Conservation (phyloP, 345 rosid species). For the Rhizophora apiculata region DNA sequence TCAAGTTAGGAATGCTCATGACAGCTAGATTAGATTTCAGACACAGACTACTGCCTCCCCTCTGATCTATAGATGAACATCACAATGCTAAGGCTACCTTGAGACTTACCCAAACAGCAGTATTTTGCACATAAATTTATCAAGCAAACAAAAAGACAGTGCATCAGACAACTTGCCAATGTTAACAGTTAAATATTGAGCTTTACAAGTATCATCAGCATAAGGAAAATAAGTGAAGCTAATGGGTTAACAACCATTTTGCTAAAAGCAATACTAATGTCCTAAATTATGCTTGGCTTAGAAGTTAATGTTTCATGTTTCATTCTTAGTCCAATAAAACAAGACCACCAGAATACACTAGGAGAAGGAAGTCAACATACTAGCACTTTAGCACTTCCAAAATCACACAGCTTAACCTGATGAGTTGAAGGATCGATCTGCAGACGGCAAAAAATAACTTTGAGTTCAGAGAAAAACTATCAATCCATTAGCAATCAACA, state of each 20-base stretch:
- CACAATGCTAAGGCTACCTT: no score
- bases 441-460: slow-evolving; percentile 17
- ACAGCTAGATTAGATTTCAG: no score
- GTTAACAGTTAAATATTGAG: no score
- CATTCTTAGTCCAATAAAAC: neutral
- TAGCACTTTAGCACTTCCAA: slow-evolving; percentile 90
- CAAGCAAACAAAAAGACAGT: no score
- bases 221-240: neutral
- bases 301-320: no score
- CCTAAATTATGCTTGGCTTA: neutral
- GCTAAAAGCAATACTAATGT: neutral
- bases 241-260: neutral
- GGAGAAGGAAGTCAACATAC: slow-evolving; percentile 35
- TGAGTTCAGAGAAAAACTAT: slow-evolving; percentile 9
- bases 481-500: neutral
- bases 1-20: no score
- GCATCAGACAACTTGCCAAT: no score
- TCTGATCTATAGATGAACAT: no score
- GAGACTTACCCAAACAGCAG: no score
- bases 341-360: neutral
- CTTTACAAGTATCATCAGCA: no score
- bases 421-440: slow-evolving; percentile 84
- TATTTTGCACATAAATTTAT: no score
- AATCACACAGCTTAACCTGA: slow-evolving; percentile 55
- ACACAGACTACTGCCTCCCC: no score